Evolutionary conservation across 768 basidiomycete species (phyloP).

Genomic region (Boletus rex-veris): DNA sequence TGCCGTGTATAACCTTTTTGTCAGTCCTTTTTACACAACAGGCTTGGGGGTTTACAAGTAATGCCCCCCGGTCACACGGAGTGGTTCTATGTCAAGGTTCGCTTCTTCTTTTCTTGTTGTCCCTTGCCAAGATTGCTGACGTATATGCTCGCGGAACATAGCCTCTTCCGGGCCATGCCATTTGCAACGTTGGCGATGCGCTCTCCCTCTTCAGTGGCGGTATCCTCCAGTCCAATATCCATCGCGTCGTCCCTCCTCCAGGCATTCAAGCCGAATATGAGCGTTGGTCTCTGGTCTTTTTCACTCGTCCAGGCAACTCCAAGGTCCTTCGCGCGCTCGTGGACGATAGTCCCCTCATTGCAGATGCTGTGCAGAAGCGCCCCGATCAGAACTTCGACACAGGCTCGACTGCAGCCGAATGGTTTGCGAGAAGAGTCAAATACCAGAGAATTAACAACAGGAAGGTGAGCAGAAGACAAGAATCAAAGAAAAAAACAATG

Average conservation of each 20-base stretch:
- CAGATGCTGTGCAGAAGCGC: conserved; percentile 36
- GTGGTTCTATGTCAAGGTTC: conserved; percentile 68
- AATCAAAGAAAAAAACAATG: neutral
- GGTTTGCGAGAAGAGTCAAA: conserved; percentile 41
- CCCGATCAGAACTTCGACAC: conserved; percentile 38
- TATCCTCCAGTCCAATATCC: conserved; percentile 59
- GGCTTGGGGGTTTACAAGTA: conserved; percentile 67
- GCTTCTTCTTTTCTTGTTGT: neutral
- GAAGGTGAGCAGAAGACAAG: conserved; percentile 28
- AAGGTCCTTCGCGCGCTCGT: conserved; percentile 48
- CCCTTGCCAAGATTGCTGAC: conserved; percentile 41
- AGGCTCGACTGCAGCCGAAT: conserved; percentile 37
- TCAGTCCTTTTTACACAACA: conserved; percentile 67
- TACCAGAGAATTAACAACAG: conserved; percentile 42
- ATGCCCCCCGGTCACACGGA: conserved; percentile 54
- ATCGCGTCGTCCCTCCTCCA: conserved; percentile 63
- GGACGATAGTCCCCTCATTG: conserved; percentile 49
- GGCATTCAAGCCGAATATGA: conserved; percentile 49
- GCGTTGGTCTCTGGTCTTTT: conserved; percentile 68
- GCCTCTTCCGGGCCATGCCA: conserved; percentile 54
- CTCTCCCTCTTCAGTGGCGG: conserved; percentile 61
- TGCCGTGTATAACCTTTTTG: neutral
- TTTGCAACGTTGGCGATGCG: conserved; percentile 64
- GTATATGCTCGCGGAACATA: neutral
- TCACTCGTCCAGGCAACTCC: conserved; percentile 58